These are phyloP conservation scores for Lentinula sp. DNA, from an alignment of 768 basidiomycete species.

Conservation along the genomic window DNA sequence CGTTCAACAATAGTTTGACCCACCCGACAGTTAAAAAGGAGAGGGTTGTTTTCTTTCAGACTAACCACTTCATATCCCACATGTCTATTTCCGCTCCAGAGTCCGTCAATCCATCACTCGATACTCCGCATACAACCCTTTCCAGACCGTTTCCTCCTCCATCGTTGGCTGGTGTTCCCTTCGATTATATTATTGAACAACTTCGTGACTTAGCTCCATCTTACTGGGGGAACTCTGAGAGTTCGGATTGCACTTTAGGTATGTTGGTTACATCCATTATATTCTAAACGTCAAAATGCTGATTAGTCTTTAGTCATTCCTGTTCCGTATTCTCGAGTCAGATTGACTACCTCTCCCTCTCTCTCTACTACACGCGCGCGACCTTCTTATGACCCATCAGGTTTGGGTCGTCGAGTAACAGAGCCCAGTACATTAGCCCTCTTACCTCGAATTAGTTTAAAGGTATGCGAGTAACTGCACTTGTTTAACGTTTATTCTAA, in stretches of 20 bases:
- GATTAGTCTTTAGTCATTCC: conserved; percentile 37
- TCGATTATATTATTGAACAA: conserved; percentile 68
- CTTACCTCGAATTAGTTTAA: conserved; percentile 55
- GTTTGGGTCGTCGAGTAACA: conserved; percentile 41
- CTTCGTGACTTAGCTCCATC: conserved; percentile 58
- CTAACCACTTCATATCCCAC: conserved; percentile 23
- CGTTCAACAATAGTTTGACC: conserved; percentile 7
- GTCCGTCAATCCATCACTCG: not conserved
- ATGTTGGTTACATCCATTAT: not conserved
- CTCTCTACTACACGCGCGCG: conserved; percentile 18
- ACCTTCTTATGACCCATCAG: conserved; percentile 34
- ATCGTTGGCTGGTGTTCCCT: conserved; percentile 55
- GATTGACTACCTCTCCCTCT: conserved; percentile 4
- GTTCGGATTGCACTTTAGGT: conserved; percentile 78
- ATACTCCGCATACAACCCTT: conserved; percentile 31
- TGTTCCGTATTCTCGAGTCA: conserved; percentile 27
- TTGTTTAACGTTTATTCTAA: not conserved
- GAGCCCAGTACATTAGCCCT: conserved; percentile 40
- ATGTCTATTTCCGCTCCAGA: conserved; percentile 16
- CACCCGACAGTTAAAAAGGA: conserved; percentile 16
- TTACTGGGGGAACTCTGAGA: conserved; percentile 74
- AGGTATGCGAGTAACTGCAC: conserved; percentile 36
- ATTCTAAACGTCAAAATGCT: not conserved
- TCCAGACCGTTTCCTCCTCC: conserved; percentile 62
- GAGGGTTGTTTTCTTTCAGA: conserved; percentile 19